Base-by-base conservation (phyloP, 2,329 filamentous ascomycete species). In the Fonsecaea nubica region DNA sequence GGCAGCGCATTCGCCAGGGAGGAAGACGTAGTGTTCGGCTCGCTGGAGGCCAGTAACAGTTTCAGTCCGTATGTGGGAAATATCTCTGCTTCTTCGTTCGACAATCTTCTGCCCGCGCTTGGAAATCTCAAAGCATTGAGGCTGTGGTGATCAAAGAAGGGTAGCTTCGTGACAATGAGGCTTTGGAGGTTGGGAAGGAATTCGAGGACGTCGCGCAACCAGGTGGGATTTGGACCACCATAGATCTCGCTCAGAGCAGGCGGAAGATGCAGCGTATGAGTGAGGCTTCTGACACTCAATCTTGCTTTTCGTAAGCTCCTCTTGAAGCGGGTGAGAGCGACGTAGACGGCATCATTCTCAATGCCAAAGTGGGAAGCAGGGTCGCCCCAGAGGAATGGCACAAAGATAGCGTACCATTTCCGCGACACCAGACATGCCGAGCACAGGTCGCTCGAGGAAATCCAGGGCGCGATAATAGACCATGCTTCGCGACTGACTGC, bases 111-210 rank as follows among this genome's bases (percentile, higher is more conserved):
- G 13, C 56, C 60, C 8, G 25, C 50, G 40, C 59, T 59, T 70
- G 69, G 30, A 77, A 57, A 73, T 60, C 78, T 81, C 62, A 88
- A 72, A 2, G 82, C 83, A 64, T 82, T 77, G 62, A 89, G 80
- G 18, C 85, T 80, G 66, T 82, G 82, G 73, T 89, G 86, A 64
- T 89, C 87, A 72, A 89, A 88, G 73, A 88, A 88, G 0, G 86
- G 85, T 56, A 89, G 75, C 35, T 81, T 82, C 15, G 85, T 82
- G 10, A 89, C 86, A 65, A 88, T 81, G 57, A 89, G 76, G 1
- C 84, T 86, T 70, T 89, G 87, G 15, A 89, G 76, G 60, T 83
- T 82, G 2, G 87, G 87, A 21, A 89, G 77, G 61, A 80, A 81
- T 62, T 87, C 84, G 25, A 89, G 79, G 4, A 88, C 80, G 65